A percentile compares a stretch with the other conserved stretches of the same genome.
Evolutionary conservation across 2,329 filamentous ascomycete species (phyloP).

Genomic region (Bipolaris cookei): DNA sequence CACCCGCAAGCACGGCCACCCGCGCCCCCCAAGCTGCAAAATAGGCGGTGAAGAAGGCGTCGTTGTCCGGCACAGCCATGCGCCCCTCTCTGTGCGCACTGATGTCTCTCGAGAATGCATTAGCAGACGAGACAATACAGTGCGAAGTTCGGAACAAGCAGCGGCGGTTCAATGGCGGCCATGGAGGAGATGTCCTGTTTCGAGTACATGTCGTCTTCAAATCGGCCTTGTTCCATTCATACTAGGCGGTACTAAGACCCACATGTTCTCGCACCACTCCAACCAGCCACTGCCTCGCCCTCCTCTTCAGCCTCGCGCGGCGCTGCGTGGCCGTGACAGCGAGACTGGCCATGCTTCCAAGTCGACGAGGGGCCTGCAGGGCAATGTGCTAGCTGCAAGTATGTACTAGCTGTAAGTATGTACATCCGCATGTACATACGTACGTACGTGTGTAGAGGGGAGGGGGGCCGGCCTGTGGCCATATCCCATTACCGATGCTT

Average conservation of each 20-base stretch:
- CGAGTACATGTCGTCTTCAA: constrained; percentile 27
- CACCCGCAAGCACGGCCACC: constrained; percentile 32
- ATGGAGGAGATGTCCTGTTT: constrained; percentile 5
- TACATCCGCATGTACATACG: not conserved
- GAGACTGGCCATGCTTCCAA: not conserved
- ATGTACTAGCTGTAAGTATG: too few relatives aligned
- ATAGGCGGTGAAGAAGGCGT: constrained; percentile 32
- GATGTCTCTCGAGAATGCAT: constrained; percentile 10
- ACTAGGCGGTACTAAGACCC: constrained; percentile 30
- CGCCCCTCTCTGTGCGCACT: constrained; percentile 25
- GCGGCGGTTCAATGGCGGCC: not conserved
- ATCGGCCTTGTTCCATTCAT: constrained; percentile 36
- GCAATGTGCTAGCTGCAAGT: not conserved
- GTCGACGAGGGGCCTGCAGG: constrained; percentile 14
- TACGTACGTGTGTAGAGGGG: not conserved
- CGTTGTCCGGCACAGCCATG: constrained; percentile 31
- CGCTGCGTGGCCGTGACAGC: constrained; percentile 17
- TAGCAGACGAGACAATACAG: not conserved
- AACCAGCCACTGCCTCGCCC: constrained; percentile 30
- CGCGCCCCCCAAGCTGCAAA: constrained; percentile 33
- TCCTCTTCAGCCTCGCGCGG: constrained; percentile 35
- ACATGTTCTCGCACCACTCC: constrained; percentile 25
- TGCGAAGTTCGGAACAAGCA: not conserved
- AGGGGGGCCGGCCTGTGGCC: constrained; percentile 15
- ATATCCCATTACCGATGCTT: constrained; percentile 6